These are phyloP conservation scores for Penicillium thymicola DNA, from an alignment of 2,329 filamentous ascomycete species.

Conservation along the genomic window DNA sequence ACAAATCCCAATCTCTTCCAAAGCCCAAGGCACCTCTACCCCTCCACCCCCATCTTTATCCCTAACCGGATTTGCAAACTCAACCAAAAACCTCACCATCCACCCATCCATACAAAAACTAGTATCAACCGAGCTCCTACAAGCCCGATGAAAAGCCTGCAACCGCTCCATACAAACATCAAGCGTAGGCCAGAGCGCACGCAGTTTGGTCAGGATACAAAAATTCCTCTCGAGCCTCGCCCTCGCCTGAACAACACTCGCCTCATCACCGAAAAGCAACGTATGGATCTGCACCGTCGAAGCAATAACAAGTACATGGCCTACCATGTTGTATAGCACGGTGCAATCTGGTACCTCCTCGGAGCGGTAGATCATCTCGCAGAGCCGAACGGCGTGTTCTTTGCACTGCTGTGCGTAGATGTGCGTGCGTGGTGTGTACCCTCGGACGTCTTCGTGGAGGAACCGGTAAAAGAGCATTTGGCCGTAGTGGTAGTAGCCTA, in stretches of 20 bases:
- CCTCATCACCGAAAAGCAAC: slow-evolving; percentile 43
- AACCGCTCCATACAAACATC: slow-evolving; percentile 41
- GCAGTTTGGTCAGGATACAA: slow-evolving; percentile 42
- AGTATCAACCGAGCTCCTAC: slow-evolving; percentile 36
- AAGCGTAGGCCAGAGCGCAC: slow-evolving; percentile 43
- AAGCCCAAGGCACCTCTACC: background rate
- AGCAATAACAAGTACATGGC: slow-evolving; percentile 47
- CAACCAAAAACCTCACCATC: slow-evolving; percentile 40
- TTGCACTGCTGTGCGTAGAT: slow-evolving; percentile 43
- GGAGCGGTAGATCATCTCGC: slow-evolving; percentile 42
- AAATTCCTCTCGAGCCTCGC: slow-evolving; percentile 46
- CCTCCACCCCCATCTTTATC: background rate
- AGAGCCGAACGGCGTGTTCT: slow-evolving; percentile 40
- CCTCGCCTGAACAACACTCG: slow-evolving; percentile 36
- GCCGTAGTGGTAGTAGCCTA: slow-evolving; percentile 49
- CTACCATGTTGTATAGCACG: slow-evolving; percentile 46
- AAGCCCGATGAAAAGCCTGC: slow-evolving; percentile 44
- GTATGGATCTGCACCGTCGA: slow-evolving; percentile 49
- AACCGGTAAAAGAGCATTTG: slow-evolving; percentile 51
- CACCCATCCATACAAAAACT: slow-evolving; percentile 44
- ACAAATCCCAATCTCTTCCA: slow-evolving; percentile 1
- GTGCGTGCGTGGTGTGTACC: slow-evolving; percentile 10
- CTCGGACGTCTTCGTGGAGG: slow-evolving; percentile 33
- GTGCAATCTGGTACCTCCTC: slow-evolving; percentile 38
- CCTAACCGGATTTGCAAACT: slow-evolving; percentile 16